phyloP scores from a whole-genome alignment of 768 basidiomycete species.

The button mushroom (Agaricus bisporus) region DNA sequence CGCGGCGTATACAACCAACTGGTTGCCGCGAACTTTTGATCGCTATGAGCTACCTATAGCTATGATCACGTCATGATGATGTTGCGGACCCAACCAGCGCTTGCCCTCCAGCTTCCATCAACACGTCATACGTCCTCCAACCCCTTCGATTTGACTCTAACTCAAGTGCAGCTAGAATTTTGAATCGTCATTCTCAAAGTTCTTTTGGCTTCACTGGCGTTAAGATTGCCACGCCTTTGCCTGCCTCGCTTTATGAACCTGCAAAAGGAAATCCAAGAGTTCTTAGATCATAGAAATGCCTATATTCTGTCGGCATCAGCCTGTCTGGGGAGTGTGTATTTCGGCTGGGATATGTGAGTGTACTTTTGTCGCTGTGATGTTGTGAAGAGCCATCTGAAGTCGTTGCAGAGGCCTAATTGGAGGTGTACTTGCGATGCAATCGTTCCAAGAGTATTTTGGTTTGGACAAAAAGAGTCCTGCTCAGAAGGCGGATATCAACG shows the following conservation, averaged over 20 bases:
- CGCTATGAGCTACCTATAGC: too few species aligned
- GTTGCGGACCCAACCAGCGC: too few species aligned
- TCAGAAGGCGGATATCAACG: conserved; percentile 36
- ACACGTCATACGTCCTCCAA: too few species aligned
- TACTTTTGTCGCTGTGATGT: neutral
- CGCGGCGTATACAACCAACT: too few species aligned
- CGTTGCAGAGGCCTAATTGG: conserved; percentile 35
- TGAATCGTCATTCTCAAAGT: too few species aligned
- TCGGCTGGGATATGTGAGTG: conserved; percentile 39
- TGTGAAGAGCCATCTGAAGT: neutral
- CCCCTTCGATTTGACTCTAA: neutral
- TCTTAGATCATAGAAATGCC: conserved; percentile 34
- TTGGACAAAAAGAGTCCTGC: conserved; percentile 29
- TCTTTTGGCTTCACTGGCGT: neutral
- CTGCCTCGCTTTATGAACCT: conserved; percentile 15
- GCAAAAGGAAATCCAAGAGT: conserved; percentile 16
- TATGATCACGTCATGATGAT: too few species aligned
- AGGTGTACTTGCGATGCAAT: conserved; percentile 37
- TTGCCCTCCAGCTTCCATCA: too few species aligned
- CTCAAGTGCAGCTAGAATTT: neutral
- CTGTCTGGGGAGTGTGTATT: conserved; percentile 44
- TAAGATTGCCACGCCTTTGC: neutral
- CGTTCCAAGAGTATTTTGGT: conserved; percentile 45
- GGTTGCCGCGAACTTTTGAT: too few species aligned
- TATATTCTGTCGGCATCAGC: conserved; percentile 39